These are phyloP conservation scores for Talaromyces ruber DNA, from an alignment of 495 filamentous ascomycete genomes.

Conservation along the genomic window DNA sequence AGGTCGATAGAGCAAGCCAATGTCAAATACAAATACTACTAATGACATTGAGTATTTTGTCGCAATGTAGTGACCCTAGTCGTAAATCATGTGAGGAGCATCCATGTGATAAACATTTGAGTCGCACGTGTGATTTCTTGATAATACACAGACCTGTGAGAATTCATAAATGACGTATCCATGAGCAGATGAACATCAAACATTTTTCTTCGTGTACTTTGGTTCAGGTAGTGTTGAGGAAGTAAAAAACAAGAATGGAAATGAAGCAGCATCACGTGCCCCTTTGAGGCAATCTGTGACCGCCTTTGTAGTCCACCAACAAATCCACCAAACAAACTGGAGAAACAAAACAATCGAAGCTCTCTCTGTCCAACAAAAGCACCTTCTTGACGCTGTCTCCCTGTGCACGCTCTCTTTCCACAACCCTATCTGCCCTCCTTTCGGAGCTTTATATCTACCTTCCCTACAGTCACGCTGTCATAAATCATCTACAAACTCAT, in stretches of 20 bases:
- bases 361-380: background rate
- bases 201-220: background rate
- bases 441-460: background rate
- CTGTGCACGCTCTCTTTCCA: background rate
- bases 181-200: background rate
- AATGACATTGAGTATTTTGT: background rate
- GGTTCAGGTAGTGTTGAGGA: background rate
- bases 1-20: background rate
- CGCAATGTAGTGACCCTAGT: background rate
- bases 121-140: background rate
- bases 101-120: background rate
- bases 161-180: background rate
- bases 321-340: background rate
- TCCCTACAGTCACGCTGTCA: background rate
- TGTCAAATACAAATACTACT: background rate
- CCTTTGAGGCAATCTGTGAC: background rate
- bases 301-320: background rate
- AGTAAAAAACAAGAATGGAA: background rate
- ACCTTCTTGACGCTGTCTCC: background rate
- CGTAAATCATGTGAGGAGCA: background rate
- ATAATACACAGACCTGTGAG: background rate
- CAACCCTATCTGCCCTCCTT: background rate
- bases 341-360: constrained; percentile 2
- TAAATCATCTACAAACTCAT: background rate
- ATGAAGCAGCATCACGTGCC: background rate